phyloP scores from a whole-genome alignment of 805 yeast species.

The Hanseniaspora lachancei region DNA sequence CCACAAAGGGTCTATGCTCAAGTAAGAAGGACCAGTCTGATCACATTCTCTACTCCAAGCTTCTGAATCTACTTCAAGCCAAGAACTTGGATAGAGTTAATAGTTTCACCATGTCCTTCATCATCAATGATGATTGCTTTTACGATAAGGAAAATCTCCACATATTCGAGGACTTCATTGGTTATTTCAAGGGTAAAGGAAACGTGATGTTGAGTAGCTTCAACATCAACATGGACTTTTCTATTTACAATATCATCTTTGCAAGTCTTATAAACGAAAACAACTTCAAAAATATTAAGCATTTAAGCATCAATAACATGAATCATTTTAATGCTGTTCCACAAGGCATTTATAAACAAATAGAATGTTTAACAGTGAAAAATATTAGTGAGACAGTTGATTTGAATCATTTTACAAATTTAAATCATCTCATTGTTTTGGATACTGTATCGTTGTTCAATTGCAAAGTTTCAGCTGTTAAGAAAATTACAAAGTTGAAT shows the following conservation, averaged over 20 bases:
- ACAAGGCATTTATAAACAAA: neutral
- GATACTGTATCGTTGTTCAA: slow-evolving; percentile 1
- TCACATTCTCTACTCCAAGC: neutral
- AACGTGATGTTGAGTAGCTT: neutral
- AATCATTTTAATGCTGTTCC: neutral
- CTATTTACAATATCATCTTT: neutral
- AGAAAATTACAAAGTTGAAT: neutral
- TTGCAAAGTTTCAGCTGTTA: neutral
- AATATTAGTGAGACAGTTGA: neutral
- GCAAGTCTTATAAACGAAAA: neutral
- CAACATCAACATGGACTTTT: neutral
- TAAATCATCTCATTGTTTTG: neutral
- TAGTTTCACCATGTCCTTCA: neutral
- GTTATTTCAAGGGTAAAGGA: neutral
- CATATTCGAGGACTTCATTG: neutral
- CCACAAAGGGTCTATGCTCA: neutral
- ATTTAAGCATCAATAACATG: neutral
- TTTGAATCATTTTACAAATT: neutral
- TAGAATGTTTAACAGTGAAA: neutral
- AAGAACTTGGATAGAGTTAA: neutral
- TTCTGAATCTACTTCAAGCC: neutral
- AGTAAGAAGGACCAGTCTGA: slow-evolving; percentile 3
- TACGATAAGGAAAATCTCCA: neutral
- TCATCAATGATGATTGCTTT: neutral
- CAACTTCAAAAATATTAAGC: neutral